Evolutionary conservation across 345 rosid species (phyloP), one percentile per base, ranked within the genome.

Genomic region (Ceriops decandra): DNA sequence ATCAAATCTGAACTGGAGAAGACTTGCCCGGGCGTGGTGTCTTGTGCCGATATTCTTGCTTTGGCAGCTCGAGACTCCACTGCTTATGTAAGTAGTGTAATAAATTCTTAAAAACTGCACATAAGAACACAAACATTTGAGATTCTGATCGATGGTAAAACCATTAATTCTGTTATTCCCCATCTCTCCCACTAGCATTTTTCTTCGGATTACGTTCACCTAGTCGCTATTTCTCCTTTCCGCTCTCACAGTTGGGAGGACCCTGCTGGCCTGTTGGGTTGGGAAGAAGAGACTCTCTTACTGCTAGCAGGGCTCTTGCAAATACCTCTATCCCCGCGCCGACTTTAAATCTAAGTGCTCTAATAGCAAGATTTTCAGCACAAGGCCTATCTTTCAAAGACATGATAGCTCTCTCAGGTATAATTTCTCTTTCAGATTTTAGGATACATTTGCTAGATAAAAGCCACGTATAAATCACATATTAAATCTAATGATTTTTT

Each of bases 221-320:
- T 38, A 11, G 5, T 42, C 15, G 49, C 49, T 13, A 42, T 42
- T 30, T 27, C 19, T 2, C 33, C 30, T 47, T 47, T 16, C 30
- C 17, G 51, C 2, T 4, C 22, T 2, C 10, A 11, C 62, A 82
- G 88, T 32, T 81, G 52, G 87, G 87, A 1, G 87, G 86, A 49
- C 84, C 84, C 8, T 68, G 69, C 7, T 80, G 85, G 88, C 35
- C 72, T 17, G 87, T 84, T 7, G 42, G 36, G n/a, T 6, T 78
- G 52, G 91, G 87, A 13, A 82, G 87, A 74, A 80, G 83, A 64
- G 84, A 84, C 42, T 81, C 83, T 2, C 72, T 66, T 3, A 77
- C 78, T 13, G 88, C 85, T 51, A 83, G 78, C 65, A 72, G 67
- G 30, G 69, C 42, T 5, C 71, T 27, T 24, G 84, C 83, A 38